Conservation (phyloP, 2,329 filamentous ascomycete genomes). For the Geoglossum cookeanum region DNA sequence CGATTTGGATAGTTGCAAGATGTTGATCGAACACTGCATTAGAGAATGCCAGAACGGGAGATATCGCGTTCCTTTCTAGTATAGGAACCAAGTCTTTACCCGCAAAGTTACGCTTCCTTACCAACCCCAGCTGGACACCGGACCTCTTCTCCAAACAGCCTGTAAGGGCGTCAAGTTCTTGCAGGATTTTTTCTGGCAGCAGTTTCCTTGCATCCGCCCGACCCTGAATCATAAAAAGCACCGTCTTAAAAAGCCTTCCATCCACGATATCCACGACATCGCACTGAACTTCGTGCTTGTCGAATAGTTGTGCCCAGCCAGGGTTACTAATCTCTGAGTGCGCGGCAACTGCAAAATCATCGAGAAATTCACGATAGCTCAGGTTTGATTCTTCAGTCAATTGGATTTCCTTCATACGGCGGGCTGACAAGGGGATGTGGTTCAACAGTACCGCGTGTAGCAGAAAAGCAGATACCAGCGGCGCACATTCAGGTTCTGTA, state of each 20-base stretch:
- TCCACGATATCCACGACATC: slow-evolving; percentile 37
- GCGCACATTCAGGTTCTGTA: slow-evolving; percentile 12
- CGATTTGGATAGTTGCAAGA: slow-evolving; percentile 24
- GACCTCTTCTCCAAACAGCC: neutral
- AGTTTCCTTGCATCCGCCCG: neutral
- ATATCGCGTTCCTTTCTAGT: neutral
- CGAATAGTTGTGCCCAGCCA: slow-evolving; percentile 18
- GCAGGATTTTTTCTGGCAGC: slow-evolving; percentile 2
- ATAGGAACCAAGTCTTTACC: neutral
- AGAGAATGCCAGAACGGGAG: slow-evolving; percentile 26
- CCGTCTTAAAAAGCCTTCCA: slow-evolving; percentile 27
- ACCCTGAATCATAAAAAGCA: slow-evolving; percentile 5
- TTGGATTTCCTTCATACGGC: slow-evolving; percentile 18
- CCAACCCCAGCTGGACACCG: neutral
- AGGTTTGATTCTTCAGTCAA: slow-evolving; percentile 14
- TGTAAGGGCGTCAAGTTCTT: neutral
- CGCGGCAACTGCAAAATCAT: slow-evolving; percentile 20
- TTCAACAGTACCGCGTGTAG: slow-evolving; percentile 24
- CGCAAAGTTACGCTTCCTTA: neutral
- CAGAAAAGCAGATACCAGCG: slow-evolving; percentile 22
- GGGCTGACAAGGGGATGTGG: slow-evolving; percentile 22
- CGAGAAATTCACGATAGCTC: slow-evolving; percentile 15
- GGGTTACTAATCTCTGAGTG: slow-evolving; percentile 19
- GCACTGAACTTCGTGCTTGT: slow-evolving; percentile 14
- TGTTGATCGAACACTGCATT: slow-evolving; percentile 29